Conservation (phyloP, 345 rosid genomes). For the Heritiera littoralis region DNA sequence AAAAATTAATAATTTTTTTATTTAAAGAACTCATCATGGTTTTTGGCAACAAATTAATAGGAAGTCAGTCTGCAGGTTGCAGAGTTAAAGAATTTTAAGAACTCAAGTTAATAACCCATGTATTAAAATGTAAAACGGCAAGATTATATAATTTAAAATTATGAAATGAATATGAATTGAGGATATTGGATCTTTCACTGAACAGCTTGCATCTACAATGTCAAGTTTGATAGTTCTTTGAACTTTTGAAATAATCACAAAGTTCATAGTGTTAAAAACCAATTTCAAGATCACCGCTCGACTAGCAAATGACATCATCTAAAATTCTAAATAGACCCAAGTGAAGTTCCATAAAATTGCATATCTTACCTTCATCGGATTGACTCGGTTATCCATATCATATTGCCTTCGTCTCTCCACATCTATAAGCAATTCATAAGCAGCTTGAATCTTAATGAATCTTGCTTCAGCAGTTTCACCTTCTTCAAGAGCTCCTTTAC, state of each 20-base stretch:
- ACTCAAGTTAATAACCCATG: neutral
- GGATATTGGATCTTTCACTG: neutral
- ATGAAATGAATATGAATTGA: neutral
- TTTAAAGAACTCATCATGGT: neutral
- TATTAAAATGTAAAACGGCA: neutral
- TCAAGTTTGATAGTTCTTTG: neutral
- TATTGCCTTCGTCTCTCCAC: conserved; percentile 68
- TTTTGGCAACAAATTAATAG: neutral
- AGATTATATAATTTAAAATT: neutral
- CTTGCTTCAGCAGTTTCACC: conserved; percentile 96
- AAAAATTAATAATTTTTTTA: neutral
- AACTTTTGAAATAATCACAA: neutral
- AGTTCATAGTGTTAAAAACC: neutral
- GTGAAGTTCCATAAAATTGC: neutral
- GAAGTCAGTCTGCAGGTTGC: neutral
- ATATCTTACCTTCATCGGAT: conserved; percentile 78
- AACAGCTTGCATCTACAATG: neutral
- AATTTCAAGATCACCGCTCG: neutral
- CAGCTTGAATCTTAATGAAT: conserved; percentile 98
- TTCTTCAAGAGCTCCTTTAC: conserved; percentile 89
- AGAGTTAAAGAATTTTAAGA: neutral
- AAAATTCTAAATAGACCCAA: neutral
- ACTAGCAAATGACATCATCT: neutral
- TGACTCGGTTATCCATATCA: conserved; percentile 76
- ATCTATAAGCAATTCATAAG: conserved; percentile 90